A percentile compares a stretch with the other conserved stretches of the same genome.
Conservation (phyloP, 2,329 filamentous ascomycete species). For the Chaetomiaceae sp. region DNA sequence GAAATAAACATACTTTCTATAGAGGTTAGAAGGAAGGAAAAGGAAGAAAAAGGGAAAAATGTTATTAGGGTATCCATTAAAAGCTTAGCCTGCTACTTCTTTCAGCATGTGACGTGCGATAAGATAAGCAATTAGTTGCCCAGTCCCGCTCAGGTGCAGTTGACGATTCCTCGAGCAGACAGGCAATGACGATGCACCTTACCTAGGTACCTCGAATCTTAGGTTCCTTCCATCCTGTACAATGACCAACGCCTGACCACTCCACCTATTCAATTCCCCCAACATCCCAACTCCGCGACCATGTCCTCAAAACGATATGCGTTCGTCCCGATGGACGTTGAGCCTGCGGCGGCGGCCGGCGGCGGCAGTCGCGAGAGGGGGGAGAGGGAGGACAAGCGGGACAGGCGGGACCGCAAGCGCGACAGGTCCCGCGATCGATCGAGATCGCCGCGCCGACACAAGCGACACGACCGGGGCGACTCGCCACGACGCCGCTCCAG, state of each 20-base stretch:
- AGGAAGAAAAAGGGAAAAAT: too few species aligned
- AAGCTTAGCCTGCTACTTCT: too few species aligned
- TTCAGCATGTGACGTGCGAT: too few species aligned
- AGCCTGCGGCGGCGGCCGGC: conserved; percentile 45
- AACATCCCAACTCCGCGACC: neutral
- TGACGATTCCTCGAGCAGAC: too few species aligned
- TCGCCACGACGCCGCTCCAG: conserved; percentile 29
- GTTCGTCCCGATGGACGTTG: conserved; percentile 63
- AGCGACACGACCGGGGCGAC: conserved; percentile 32
- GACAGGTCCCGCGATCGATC: conserved; percentile 29
- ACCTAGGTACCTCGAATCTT: too few species aligned
- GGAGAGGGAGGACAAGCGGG: conserved; percentile 42
- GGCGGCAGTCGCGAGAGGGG: conserved; percentile 42
- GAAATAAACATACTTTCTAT: too few species aligned
- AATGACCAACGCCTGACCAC: neutral
- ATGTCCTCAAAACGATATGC: conserved; percentile 57
- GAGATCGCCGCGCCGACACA: conserved; percentile 29
- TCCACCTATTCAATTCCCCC: neutral
- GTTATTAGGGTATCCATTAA: too few species aligned
- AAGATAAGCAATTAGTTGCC: too few species aligned
- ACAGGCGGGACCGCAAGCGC: conserved; percentile 41
- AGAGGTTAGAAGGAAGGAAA: too few species aligned
- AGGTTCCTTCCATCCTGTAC: too few species aligned
- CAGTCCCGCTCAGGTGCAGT: too few species aligned
- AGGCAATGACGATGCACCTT: too few species aligned